phyloP scores from a whole-genome alignment of 2,329 filamentous ascomycete genomes.

The Thielaviopsis punctulata region DNA sequence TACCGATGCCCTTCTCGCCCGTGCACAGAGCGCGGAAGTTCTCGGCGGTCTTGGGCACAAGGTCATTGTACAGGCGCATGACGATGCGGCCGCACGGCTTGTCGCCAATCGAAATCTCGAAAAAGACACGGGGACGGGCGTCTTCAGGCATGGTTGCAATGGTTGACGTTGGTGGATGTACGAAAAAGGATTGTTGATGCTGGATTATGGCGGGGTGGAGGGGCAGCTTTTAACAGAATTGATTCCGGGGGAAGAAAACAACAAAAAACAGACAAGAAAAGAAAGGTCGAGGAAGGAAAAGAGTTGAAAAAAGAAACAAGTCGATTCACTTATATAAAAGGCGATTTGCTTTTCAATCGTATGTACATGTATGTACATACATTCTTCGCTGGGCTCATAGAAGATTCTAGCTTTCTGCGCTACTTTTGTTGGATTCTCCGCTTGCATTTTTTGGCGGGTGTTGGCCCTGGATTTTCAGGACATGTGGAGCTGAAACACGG shows the following conservation, averaged over 20 bases:
- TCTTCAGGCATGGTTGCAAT: conserved; percentile 20
- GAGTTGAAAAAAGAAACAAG: not conserved
- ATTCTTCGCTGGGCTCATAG: not conserved
- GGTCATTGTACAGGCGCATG: conserved; percentile 62
- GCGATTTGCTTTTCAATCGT: not conserved
- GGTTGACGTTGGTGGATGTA: conserved; percentile 1
- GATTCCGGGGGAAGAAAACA: not conserved
- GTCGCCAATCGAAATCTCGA: conserved; percentile 73
- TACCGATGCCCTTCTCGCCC: conserved; percentile 77
- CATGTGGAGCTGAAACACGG: not conserved
- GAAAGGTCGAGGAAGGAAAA: not conserved
- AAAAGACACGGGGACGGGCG: conserved; percentile 66
- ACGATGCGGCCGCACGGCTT: conserved; percentile 58
- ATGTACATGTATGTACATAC: not conserved
- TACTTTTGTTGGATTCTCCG: conserved; percentile 5
- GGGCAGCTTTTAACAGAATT: not conserved
- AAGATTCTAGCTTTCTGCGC: conserved; percentile 10
- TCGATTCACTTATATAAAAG: not conserved
- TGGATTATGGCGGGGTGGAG: conserved; percentile 3
- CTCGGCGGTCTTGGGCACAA: conserved; percentile 87
- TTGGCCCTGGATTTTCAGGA: not conserved
- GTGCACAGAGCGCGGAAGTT: conserved; percentile 94
- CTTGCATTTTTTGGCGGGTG: not conserved
- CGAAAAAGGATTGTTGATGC: conserved; percentile 2
- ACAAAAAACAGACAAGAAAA: not conserved